These are phyloP conservation scores for Synchytrium microbalum DNA, from an alignment of 371 early-diverging fungal species.

Conservation along the genomic window DNA sequence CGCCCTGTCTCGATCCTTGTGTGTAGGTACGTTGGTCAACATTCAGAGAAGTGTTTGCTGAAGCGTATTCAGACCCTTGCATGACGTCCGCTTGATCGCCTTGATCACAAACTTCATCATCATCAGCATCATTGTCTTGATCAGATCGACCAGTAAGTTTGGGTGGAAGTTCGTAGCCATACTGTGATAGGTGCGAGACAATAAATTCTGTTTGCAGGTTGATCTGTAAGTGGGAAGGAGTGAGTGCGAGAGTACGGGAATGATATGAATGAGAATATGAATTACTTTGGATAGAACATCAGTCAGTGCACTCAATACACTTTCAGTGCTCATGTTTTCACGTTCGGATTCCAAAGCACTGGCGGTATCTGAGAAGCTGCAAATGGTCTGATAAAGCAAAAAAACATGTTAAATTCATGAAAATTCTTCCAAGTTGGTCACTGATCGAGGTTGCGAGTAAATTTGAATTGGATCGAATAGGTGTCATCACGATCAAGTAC, in stretches of 20 bases:
- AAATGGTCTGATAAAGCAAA: too few relatives aligned
- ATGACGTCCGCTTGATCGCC: not conserved
- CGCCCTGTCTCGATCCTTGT: not conserved
- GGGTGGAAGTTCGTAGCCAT: not conserved
- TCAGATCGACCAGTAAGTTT: not conserved
- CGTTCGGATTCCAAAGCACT: not conserved
- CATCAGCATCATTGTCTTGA: too few relatives aligned
- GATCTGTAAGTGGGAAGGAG: too few relatives aligned
- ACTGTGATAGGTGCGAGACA: not conserved
- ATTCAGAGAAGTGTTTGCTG: not conserved
- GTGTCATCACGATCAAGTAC: too few relatives aligned
- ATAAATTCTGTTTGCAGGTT: not conserved
- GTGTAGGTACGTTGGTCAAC: not conserved
- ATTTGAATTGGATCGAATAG: too few relatives aligned
- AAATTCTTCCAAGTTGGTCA: too few relatives aligned
- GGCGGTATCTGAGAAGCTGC: not conserved
- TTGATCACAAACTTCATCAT: too few relatives aligned
- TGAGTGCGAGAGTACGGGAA: too few relatives aligned
- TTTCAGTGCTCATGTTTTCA: not conserved
- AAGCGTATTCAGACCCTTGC: not conserved
- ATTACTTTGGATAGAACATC: not conserved
- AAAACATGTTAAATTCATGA: too few relatives aligned
- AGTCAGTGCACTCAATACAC: not conserved
- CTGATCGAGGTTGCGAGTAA: too few relatives aligned
- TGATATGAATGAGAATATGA: not conserved